A percentile compares a stretch with the other conserved stretches of the same genome.
Evolutionary conservation across 164 flowering plant species (phyloP).

Genomic region (Macadamia integrifolia): DNA sequence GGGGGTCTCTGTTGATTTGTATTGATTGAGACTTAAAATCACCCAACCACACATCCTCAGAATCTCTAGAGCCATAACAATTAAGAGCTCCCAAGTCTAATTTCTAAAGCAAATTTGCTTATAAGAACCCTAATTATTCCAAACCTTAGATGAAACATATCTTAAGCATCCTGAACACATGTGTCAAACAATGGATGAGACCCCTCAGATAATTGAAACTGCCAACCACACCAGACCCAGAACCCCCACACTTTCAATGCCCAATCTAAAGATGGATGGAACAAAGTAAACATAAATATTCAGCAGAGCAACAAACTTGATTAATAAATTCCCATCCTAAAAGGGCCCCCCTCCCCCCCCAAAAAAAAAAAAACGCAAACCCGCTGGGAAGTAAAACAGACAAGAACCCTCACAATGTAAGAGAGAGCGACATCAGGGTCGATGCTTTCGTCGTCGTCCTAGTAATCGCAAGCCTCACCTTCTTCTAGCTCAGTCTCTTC

Average conservation of each 20-base stretch:
- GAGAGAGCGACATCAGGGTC: constrained; percentile 62
- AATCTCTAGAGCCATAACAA: constrained; percentile 1
- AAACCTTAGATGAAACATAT: not conserved
- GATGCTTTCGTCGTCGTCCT: constrained; percentile 30
- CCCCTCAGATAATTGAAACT: not conserved
- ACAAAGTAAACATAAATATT: not conserved
- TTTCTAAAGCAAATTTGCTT: not conserved
- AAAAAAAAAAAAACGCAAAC: not conserved
- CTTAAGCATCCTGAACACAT: not conserved
- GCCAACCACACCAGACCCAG: not conserved
- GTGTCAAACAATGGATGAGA: not conserved
- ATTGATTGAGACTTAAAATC: constrained; percentile 1
- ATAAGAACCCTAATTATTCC: not conserved
- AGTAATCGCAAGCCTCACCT: constrained; percentile 77
- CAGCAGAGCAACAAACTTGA: not conserved
- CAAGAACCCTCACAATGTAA: constrained; percentile 59
- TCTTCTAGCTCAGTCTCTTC: constrained; percentile 92
- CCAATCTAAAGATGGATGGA: not conserved
- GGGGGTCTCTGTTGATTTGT: not conserved
- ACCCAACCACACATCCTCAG: not conserved
- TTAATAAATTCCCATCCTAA: not conserved
- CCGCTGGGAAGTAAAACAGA: not conserved
- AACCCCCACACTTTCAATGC: not conserved
- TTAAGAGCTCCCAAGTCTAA: not conserved
- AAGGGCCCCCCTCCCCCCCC: no score